Evolutionary conservation across 73 alveolate genomes (phyloP), one percentile per base, ranked within the genome.

Genomic region (Paramecium bursaria): DNA sequence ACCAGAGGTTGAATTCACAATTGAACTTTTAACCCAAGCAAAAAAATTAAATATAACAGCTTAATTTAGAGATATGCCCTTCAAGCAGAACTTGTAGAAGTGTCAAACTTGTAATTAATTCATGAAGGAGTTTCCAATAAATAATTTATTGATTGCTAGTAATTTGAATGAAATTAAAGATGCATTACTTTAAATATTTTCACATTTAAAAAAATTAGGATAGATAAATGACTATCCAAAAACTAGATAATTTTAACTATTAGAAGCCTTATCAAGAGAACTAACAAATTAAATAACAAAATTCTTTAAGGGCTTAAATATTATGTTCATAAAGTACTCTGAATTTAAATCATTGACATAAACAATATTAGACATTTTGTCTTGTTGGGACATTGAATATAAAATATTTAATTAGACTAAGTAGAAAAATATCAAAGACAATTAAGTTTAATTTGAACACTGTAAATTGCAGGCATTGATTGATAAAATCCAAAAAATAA

Each of bases 261-360:
- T 95, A 15, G 98, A 94, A 80, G 97, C 96, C 1, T 85, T 96
- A 22, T 91, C 94, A 30, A 88, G 94, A 89, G 99, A 96, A 87
- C 76, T 94, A 54, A 88, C 87, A 31, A 87, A 88, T 21, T 91
- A 92, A 74, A 74, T 94, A 30, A 87, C 94, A 22, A 90, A 90
- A 86, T 85, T 94, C 74, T 86, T 94, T 27, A 57, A 82, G n/a
- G 87, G 86, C 42, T 50, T 44, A 30, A 22, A 73, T 5, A 48
- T 92, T 14, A 79, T 92, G 92, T 57, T 54, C 9, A 52, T 92
- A 31, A 93, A 92, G 7, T 79, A 82, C 86, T 73, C 79, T 0
- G 92, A 92, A 25, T 88, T 92, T 54, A 86, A 90, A 11, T 74
- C 61, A 10, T 67, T 53, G 49, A 76, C 67, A 26, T 76, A 51